These are phyloP conservation scores for Nadsonia fulvescens DNA, from an alignment of 805 yeast genomes.

Conservation along the genomic window DNA sequence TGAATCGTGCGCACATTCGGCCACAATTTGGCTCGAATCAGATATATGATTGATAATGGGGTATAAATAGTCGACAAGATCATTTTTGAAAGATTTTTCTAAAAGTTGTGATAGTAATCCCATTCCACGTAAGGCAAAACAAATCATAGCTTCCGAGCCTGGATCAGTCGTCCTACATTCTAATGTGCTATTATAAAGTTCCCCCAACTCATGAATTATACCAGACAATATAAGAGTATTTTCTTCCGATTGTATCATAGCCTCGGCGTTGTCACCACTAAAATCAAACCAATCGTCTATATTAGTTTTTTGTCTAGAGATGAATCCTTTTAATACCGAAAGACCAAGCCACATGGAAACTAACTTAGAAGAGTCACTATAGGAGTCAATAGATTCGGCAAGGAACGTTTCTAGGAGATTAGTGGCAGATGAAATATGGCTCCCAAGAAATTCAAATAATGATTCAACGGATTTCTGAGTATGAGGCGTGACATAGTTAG, in stretches of 20 bases:
- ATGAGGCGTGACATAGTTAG: too few species aligned
- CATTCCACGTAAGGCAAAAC: slow-evolving; percentile 10
- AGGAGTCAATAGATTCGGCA: background rate
- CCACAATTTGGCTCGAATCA: slow-evolving; percentile 26
- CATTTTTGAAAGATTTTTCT: slow-evolving; percentile 27
- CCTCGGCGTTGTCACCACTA: slow-evolving; percentile 5
- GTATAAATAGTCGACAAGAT: slow-evolving; percentile 52
- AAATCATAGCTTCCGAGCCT: slow-evolving; percentile 2
- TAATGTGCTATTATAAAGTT: slow-evolving; percentile 6
- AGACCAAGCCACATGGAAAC: slow-evolving; percentile 3
- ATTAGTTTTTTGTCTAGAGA: background rate
- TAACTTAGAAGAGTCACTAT: background rate
- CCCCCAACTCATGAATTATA: slow-evolving; percentile 6
- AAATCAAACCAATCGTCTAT: slow-evolving; percentile 3
- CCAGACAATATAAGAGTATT: slow-evolving; percentile 4
- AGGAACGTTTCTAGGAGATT: background rate
- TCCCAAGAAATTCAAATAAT: background rate
- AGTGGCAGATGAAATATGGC: slow-evolving; percentile 1
- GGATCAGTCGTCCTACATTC: slow-evolving; percentile 5
- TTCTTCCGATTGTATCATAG: slow-evolving; percentile 2
- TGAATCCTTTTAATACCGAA: slow-evolving; percentile 3
- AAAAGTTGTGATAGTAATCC: slow-evolving; percentile 10
- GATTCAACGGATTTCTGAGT: background rate
- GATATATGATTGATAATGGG: slow-evolving; percentile 62
- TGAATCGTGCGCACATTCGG: slow-evolving; percentile 36